phyloP scores from a whole-genome alignment of 495 filamentous ascomycete species.

The Immersiella caudata region DNA sequence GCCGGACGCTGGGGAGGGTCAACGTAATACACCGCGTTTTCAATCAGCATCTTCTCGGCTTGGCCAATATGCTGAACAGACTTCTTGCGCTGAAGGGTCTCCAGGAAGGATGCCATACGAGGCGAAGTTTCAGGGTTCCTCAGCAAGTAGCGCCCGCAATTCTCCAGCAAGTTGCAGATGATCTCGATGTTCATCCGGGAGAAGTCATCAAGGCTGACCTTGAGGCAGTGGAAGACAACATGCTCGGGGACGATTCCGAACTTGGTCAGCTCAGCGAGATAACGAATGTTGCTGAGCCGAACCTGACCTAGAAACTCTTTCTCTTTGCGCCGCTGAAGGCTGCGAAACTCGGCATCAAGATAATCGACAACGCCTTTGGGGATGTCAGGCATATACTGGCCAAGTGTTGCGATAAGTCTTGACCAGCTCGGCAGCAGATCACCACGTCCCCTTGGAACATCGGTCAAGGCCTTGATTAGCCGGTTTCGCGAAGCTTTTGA shows the following conservation, averaged over 20 bases:
- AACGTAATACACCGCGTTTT: conserved; percentile 98
- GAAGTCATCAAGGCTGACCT: conserved; percentile 96
- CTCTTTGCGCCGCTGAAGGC: conserved; percentile 94
- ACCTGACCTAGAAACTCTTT: conserved; percentile 97
- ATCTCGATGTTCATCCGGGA: conserved; percentile 99
- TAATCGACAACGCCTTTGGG: conserved; percentile 90
- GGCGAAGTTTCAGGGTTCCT: conserved; percentile 93
- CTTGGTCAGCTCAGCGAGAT: conserved; percentile 95
- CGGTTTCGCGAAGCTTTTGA: conserved; percentile 97
- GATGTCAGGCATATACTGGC: conserved; percentile 90
- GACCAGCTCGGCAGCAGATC: conserved; percentile 92
- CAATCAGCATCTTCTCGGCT: conserved; percentile 96
- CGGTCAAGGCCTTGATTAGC: conserved; percentile 88
- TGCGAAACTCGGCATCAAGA: conserved; percentile 95
- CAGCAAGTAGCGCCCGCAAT: conserved; percentile 91
- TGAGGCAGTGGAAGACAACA: conserved; percentile 97
- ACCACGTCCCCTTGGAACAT: conserved; percentile 88
- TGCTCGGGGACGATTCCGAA: conserved; percentile 98
- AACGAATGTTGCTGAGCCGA: conserved; percentile 90
- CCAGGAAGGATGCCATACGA: conserved; percentile 88
- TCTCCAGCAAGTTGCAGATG: conserved; percentile 95
- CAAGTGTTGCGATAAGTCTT: conserved; percentile 89
- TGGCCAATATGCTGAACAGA: conserved; percentile 91
- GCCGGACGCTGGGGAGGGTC: conserved; percentile 92
- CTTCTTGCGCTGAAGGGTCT: conserved; percentile 96